Evolutionary conservation across 805 yeast species (phyloP), one percentile per base, ranked within the genome.

Genomic region (Clavispora santaluciae): DNA sequence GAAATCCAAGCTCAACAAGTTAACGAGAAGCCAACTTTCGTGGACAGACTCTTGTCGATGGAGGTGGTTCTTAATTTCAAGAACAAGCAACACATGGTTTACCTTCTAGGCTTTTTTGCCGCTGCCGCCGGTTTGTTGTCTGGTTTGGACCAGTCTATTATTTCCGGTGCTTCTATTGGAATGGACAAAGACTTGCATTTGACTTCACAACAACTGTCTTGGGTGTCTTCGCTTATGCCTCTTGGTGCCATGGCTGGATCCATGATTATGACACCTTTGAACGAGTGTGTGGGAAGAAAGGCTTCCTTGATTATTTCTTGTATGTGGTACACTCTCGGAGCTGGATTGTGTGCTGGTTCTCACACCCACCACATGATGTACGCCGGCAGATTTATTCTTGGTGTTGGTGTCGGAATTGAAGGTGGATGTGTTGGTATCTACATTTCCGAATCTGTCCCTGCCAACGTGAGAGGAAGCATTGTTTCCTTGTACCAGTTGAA

Each of bases 181-280:
- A 71, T 79, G 72, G 64, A 61, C 12, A 56, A 57, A 2, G 68
- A 65, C 18, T 63, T 80, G 23, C 31, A 56, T 23, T 59, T 80
- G 35, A 51, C 64, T 15, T 42, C 62, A 5, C 61, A 66, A 46
- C 68, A 80, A 48, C 63, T 62, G 38, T 79, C 85, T 1, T 65
- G 79, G 45, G 73, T 79, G 15, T 69, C 78, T 28, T 66, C 82
- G 22, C 66, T 78, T 40, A 78, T 80, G 82, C 86, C 86, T n/a
- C 60, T 81, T 35, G 86, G 86, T 49, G 86, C 83, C 24, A 73
- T 80, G 59, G 72, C 73, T 22, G 86, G 87, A 36, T 75, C 83
- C 42, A 63, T 81, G 29, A 53, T 78, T 42, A 68, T 81, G 69
- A 70, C 83, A 2, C 84, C 84, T 3, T 58, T 76, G 46, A 78